Conservation (phyloP, 169 alveolate species). For the Plasmodium vivax region DNA sequence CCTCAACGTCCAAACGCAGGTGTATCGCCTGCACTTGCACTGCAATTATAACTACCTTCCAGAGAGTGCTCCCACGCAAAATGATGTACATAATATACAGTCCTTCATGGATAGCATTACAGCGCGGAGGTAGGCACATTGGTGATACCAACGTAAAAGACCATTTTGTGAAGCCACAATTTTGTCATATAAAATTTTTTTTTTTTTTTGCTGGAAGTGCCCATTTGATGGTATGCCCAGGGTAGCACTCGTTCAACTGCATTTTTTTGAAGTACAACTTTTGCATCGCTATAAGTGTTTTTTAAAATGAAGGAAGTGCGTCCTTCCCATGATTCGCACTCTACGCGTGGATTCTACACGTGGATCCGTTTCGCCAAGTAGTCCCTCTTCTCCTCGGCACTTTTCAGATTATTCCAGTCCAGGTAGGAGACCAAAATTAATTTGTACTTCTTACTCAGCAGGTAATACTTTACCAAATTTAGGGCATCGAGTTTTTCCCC, state of each 20-base stretch:
- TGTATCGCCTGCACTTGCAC: conserved; percentile 75
- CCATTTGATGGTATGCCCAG: background rate
- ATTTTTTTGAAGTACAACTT: background rate
- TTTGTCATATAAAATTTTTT: background rate
- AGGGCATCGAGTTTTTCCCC: conserved; percentile 35
- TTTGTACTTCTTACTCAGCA: conserved; percentile 47
- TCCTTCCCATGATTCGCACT: background rate
- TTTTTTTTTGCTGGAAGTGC: background rate
- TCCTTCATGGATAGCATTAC: conserved; percentile 1
- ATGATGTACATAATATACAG: conserved; percentile 27
- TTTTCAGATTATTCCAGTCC: conserved; percentile 44
- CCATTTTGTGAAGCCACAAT: background rate
- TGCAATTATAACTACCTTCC: conserved; percentile 44
- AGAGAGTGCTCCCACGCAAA: conserved; percentile 4
- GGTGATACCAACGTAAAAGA: background rate
- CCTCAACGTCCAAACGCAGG: conserved; percentile 68
- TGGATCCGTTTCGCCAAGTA: conserved; percentile 25
- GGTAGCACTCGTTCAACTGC: background rate
- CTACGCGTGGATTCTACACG: background rate
- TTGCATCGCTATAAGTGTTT: background rate
- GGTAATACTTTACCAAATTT: conserved; percentile 61
- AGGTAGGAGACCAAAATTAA: conserved; percentile 24
- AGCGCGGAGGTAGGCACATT: background rate
- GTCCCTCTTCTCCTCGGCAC: conserved; percentile 17
- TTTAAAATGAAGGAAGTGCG: background rate